Base-by-base conservation (phyloP, 164 flowering plant genomes). In the Vitis riparia region DNA sequence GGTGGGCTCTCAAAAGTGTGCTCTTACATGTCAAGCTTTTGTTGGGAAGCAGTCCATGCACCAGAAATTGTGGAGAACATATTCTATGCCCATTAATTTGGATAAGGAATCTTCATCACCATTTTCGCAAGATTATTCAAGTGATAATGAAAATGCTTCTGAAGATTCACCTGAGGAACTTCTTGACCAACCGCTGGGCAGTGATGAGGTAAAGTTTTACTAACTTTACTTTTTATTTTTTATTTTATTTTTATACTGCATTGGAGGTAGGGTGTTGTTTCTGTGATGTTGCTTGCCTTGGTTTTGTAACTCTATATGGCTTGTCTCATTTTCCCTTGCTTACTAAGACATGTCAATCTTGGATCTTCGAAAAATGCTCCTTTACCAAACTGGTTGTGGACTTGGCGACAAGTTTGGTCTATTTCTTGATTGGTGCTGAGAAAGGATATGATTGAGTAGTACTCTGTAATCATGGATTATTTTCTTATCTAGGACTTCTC, bases 161-260 rank as follows among this genome's bases (percentile, higher is more conserved):
- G 65, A 68, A 3, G 79, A 77, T 69, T 63, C 76, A 59, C 61
- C 75, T 0, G 75, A 73, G 68, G 79, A 75, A 12, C 60, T 63
- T 71, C 78, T 71, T 77, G 71, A 69, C 49, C 59, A 80, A 55
- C 80, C 80, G 14, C 67, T 81, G 48, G 73, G 71, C 68, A 78
- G 80, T 69, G 77, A 82, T 56, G 77, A 84, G 90, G 94, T 88
- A 65, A 70, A 19, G 15, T 32, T 68, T n/a, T 13, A 16, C 56
- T 5, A 30, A 17, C 13, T 59, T 56, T 66, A 15, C 51, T 30
- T 8, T 37, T 2, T 68, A 3, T 47, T 32, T 55, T 8, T 10
- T 55, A 15, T 49, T 56, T 53, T 17, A 2, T 8, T 52, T 48
- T 17, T 19, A 11, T 47, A 29, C 16, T 23, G 13, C 3, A 49